These are phyloP conservation scores for Kwoniella dejecticola DNA, from an alignment of 768 basidiomycete genomes.

Conservation along the genomic window DNA sequence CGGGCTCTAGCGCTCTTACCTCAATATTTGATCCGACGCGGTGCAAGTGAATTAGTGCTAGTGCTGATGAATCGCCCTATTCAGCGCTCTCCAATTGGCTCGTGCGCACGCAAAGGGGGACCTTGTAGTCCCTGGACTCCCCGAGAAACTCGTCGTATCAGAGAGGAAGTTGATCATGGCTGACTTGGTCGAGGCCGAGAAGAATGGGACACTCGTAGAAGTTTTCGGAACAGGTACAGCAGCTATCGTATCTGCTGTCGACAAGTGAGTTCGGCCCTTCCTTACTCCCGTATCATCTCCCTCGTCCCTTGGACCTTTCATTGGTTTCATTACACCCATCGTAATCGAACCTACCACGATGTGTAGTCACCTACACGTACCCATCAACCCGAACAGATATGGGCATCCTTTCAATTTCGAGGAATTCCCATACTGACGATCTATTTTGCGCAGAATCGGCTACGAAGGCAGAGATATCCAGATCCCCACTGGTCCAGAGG, in stretches of 20 bases:
- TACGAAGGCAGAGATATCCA: conserved; percentile 63
- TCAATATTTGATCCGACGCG: no score
- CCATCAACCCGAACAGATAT: background rate
- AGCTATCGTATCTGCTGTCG: conserved; percentile 59
- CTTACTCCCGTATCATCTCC: conserved; percentile 68
- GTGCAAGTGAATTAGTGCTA: no score
- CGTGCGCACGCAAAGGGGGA: conserved; percentile 63
- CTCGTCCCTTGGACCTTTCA: background rate
- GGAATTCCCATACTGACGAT: background rate
- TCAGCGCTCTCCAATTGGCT: conserved; percentile 66
- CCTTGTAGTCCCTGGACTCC: conserved; percentile 57
- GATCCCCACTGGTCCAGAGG: conserved; percentile 69
- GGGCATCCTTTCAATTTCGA: no score
- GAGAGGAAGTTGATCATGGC: conserved; percentile 66
- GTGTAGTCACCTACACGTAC: background rate
- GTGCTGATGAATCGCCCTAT: no score
- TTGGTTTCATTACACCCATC: no score
- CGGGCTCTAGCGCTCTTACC: no score
- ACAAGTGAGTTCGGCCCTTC: conserved; percentile 46
- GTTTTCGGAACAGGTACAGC: conserved; percentile 77
- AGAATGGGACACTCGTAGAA: conserved; percentile 72
- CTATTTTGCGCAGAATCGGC: conserved; percentile 58
- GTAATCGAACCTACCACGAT: no score
- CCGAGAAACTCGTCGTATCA: conserved; percentile 60
- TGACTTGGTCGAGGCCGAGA: conserved; percentile 61